A percentile compares a stretch with the other conserved stretches of the same genome.
phyloP scores from a whole-genome alignment of 306 rosid species.

The Lupinus albus region DNA sequence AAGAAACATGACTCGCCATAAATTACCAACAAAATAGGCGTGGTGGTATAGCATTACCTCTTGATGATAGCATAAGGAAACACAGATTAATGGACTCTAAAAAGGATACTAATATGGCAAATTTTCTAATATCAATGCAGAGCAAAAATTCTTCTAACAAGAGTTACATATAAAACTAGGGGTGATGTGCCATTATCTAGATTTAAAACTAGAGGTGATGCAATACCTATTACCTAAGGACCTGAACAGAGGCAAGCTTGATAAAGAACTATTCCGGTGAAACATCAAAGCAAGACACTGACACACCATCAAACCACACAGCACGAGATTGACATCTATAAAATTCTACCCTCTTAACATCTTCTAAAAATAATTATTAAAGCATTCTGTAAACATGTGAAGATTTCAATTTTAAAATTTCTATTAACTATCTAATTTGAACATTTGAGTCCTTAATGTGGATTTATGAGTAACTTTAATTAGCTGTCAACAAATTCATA shows the following conservation, averaged over 20 bases:
- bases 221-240: constrained; percentile 30
- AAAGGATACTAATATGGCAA: constrained; percentile 17
- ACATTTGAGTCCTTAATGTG: constrained; percentile 8
- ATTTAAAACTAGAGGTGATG: constrained; percentile 14
- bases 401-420: constrained; percentile 5
- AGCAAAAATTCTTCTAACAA: constrained; percentile 2
- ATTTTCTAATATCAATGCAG: not conserved
- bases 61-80: constrained; percentile 32
- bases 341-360: constrained; percentile 12
- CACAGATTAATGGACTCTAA: constrained; percentile 23
- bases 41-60: constrained; percentile 4
- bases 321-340: constrained; percentile 3
- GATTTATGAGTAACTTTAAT: not conserved
- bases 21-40: constrained; percentile 21
- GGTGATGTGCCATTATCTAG: constrained; percentile 1
- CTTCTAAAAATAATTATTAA: constrained; percentile 7
- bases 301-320: constrained; percentile 22
- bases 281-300: constrained; percentile 27
- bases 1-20: constrained; percentile 3
- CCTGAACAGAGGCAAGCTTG: constrained; percentile 3
- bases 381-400: constrained; percentile 13
- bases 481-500: constrained; percentile 29
- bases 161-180: constrained; percentile 16
- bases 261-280: constrained; percentile 6
- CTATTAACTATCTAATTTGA: constrained; percentile 28